These are phyloP conservation scores for Nannizziopsis arthrosporioides DNA, from an alignment of 2,329 filamentous ascomycete species.

Conservation along the genomic window DNA sequence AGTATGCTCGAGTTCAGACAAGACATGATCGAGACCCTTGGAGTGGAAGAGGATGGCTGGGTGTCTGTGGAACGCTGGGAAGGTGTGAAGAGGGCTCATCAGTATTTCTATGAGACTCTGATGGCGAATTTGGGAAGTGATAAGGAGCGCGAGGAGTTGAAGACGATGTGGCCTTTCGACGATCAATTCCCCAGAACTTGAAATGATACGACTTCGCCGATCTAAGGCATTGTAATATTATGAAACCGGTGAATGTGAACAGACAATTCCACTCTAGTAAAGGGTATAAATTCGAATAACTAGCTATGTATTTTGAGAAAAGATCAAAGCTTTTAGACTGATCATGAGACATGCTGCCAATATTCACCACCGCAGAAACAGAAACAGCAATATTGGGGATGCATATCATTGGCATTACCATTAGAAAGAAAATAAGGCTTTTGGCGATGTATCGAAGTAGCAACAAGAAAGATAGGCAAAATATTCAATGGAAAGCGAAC, in stretches of 20 bases:
- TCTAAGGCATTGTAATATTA: too few species aligned
- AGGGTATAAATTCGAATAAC: too few species aligned
- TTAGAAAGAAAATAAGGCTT: not conserved
- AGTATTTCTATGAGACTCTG: constrained; percentile 12
- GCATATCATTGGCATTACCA: constrained; percentile 3
- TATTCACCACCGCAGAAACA: not conserved
- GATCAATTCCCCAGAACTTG: constrained; percentile 11
- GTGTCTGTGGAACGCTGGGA: constrained; percentile 15
- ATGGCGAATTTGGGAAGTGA: constrained; percentile 14
- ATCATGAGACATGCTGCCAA: not conserved
- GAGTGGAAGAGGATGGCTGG: constrained; percentile 15
- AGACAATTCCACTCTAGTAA: too few species aligned
- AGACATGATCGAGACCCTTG: constrained; percentile 15
- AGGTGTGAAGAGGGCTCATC: constrained; percentile 12
- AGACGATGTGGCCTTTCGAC: constrained; percentile 19
- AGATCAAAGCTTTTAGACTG: too few species aligned
- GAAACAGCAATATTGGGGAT: not conserved
- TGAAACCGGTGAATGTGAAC: too few species aligned
- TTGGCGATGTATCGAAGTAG: too few species aligned
- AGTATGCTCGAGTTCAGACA: constrained; percentile 12
- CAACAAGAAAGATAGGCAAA: too few species aligned
- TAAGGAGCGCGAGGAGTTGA: constrained; percentile 13
- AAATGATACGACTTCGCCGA: too few species aligned
- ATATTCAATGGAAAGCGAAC: too few species aligned
- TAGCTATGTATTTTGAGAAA: too few species aligned